Conservation (phyloP, 306 rosid genomes). For the Hippophae rhamnoides region DNA sequence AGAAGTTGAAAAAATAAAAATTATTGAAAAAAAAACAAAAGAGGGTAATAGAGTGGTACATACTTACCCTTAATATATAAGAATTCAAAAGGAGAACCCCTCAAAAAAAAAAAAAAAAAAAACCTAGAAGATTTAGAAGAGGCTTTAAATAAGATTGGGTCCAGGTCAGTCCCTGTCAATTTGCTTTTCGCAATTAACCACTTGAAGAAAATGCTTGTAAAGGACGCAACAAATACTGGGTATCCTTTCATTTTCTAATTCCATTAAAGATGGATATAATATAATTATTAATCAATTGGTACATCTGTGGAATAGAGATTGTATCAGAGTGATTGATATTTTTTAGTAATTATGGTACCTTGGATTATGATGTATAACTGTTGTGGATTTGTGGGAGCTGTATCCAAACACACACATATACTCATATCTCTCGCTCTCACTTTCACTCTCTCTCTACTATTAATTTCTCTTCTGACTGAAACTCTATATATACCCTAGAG, state of each 20-base stretch:
- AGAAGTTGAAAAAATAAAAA: too few relatives aligned
- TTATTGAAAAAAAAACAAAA: too few relatives aligned
- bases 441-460: constrained; percentile 1
- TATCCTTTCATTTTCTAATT: constrained; percentile 26
- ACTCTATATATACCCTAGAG: constrained; percentile 29
- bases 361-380: constrained; percentile 70
- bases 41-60: too few relatives aligned
- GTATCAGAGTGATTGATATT: constrained; percentile 30
- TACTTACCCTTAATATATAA: too few relatives aligned
- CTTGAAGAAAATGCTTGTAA: too few relatives aligned
- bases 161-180: too few relatives aligned
- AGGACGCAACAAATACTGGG: constrained; percentile 6
- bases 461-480: constrained; percentile 15
- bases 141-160: too few relatives aligned
- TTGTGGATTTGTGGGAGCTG: constrained; percentile 6
- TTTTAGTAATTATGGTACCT: constrained; percentile 52
- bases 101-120: too few relatives aligned
- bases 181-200: too few relatives aligned
- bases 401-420: not conserved
- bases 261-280: constrained; percentile 16
- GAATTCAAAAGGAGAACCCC: too few relatives aligned
- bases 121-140: too few relatives aligned
- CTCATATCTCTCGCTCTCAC: too few relatives aligned
- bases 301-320: constrained; percentile 33
- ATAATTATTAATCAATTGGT: constrained; percentile 23